Evolutionary conservation across 2,329 filamentous ascomycete genomes (phyloP).

Genomic region (Monilinia fructicola): DNA sequence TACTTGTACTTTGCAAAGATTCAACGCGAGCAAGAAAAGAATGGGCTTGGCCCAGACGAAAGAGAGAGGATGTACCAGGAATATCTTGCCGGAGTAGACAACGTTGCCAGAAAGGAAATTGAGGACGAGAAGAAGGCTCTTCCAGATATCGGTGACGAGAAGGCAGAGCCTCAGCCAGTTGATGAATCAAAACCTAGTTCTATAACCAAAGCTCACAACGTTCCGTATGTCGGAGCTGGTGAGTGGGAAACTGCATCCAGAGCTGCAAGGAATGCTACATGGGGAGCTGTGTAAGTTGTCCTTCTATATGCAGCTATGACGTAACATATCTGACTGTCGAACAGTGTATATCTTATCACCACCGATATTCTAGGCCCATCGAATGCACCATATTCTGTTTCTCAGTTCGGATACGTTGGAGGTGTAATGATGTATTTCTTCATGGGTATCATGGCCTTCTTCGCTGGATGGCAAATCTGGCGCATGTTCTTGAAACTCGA

Average conservation of each 20-base stretch:
- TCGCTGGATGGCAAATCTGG: slow-evolving; percentile 32
- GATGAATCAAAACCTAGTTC: slow-evolving; percentile 5
- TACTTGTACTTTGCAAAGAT: slow-evolving; percentile 41
- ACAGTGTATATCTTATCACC: slow-evolving; percentile 36
- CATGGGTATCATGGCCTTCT: slow-evolving; percentile 32
- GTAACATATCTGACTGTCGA: background rate
- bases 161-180: background rate
- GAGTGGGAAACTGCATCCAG: slow-evolving; percentile 50
- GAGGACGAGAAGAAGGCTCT: slow-evolving; percentile 20
- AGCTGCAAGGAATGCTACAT: slow-evolving; percentile 47
- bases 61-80: slow-evolving; percentile 31
- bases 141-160: background rate
- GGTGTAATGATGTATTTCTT: slow-evolving; percentile 28
- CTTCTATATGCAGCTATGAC: background rate
- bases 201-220: background rate
- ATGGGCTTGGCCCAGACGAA: slow-evolving; percentile 28
- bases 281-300: slow-evolving; percentile 43
- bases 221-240: background rate
- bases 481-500: slow-evolving; percentile 32
- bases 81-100: slow-evolving; percentile 1
- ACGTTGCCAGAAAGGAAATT: slow-evolving; percentile 18
- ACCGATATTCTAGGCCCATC: slow-evolving; percentile 31
- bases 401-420: slow-evolving; percentile 22
- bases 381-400: slow-evolving; percentile 19
- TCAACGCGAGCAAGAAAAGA: slow-evolving; percentile 35